Evolutionary conservation across 305 asterid genomes (phyloP).

Genomic region (Fraxinus angustifolia): DNA sequence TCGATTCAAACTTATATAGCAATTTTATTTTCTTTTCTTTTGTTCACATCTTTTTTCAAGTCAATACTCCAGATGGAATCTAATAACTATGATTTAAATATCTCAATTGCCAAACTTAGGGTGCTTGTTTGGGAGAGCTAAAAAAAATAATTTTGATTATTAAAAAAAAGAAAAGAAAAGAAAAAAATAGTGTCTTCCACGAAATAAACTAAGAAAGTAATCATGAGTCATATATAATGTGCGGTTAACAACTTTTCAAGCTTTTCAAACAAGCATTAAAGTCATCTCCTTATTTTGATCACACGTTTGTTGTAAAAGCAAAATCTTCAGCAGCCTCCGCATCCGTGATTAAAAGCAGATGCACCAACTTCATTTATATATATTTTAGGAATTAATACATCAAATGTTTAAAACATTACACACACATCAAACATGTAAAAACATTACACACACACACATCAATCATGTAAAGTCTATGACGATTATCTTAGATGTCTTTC

Average conservation of each 20-base stretch:
- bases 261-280: neutral
- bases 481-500: neutral
- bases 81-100: neutral
- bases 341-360: neutral
- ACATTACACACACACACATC: no score
- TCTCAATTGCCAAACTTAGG: neutral
- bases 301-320: neutral
- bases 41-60: neutral
- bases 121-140: neutral
- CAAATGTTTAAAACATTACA: neutral
- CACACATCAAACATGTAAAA: no score
- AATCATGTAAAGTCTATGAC: neutral
- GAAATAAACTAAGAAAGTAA: neutral
- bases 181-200: no score
- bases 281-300: neutral
- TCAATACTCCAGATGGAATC: neutral
- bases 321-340: neutral
- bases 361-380: neutral
- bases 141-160: neutral
- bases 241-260: neutral
- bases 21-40: no score
- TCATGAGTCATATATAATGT: neutral
- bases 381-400: neutral
- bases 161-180: no score
- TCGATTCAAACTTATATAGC: neutral